These are phyloP conservation scores for Fusarium praegraminearum DNA, from an alignment of 2,329 filamentous ascomycete genomes.

Conservation along the genomic window DNA sequence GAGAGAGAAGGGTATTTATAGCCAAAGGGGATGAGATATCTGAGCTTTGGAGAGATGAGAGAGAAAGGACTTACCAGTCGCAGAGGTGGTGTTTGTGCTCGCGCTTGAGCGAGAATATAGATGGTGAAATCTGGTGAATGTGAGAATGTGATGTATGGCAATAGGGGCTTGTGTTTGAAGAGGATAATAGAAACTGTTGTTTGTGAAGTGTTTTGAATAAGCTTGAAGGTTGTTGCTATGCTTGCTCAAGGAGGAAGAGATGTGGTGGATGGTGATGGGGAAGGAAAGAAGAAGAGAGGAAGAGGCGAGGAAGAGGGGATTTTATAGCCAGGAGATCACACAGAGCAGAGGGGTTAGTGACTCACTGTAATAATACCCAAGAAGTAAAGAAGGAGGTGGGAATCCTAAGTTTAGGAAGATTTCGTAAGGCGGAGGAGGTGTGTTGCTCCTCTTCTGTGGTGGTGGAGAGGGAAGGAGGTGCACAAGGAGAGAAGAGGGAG, in stretches of 20 bases:
- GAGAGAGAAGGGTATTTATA: conserved; percentile 11
- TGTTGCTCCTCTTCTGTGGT: conserved; percentile 6
- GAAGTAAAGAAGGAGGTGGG: too few relatives aligned
- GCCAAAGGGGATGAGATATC: background rate
- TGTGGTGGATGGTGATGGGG: conserved; percentile 20
- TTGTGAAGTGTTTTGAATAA: conserved; percentile 7
- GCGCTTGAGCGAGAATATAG: conserved; percentile 1
- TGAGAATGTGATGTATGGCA: conserved; percentile 10
- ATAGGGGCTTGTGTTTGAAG: background rate
- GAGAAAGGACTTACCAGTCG: conserved; percentile 24
- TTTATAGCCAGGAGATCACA: conserved; percentile 4
- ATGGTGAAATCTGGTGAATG: conserved; percentile 22
- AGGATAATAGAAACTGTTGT: background rate
- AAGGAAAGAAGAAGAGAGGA: conserved; percentile 20
- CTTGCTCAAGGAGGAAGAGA: conserved; percentile 24
- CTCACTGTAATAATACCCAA: conserved; percentile 26
- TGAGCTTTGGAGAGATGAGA: background rate
- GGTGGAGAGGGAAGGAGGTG: conserved; percentile 1
- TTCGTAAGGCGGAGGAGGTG: background rate
- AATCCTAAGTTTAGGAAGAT: conserved; percentile 9
- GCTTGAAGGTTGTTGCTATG: conserved; percentile 2
- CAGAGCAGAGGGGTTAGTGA: conserved; percentile 13
- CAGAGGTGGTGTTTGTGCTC: conserved; percentile 1
- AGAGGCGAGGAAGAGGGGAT: conserved; percentile 10
- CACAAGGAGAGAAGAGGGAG: conserved; percentile 6